Evolutionary conservation across 495 filamentous ascomycete genomes (phyloP).

Genomic region (Alectoria sarmentosa): DNA sequence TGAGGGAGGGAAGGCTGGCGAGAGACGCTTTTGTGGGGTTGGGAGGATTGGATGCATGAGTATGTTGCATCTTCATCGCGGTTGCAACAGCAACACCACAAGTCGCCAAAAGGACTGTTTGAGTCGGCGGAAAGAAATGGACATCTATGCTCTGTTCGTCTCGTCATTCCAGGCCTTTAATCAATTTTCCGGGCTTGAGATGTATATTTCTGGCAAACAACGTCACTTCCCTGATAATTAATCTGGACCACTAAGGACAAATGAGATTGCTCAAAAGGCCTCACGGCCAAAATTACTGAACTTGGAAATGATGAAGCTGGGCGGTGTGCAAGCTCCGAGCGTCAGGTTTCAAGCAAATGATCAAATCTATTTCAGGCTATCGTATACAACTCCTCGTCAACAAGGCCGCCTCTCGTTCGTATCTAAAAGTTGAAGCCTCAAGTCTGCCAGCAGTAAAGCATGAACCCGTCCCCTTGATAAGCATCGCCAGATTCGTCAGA

Average conservation of each 20-base stretch:
- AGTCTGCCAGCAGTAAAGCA: conserved; percentile 14
- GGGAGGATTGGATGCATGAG: too few relatives aligned
- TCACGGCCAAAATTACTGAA: neutral
- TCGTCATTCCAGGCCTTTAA: too few relatives aligned
- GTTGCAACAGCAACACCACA: too few relatives aligned
- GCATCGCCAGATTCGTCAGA: conserved; percentile 8
- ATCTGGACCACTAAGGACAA: neutral
- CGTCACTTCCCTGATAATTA: too few relatives aligned
- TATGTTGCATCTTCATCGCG: too few relatives aligned
- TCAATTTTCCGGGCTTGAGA: too few relatives aligned
- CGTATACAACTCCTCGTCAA: neutral
- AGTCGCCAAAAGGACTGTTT: too few relatives aligned
- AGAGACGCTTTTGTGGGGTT: too few relatives aligned
- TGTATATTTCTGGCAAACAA: too few relatives aligned
- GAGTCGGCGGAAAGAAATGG: too few relatives aligned
- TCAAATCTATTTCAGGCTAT: neutral
- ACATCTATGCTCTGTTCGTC: too few relatives aligned
- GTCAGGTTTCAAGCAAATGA: neutral
- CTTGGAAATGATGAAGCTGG: neutral
- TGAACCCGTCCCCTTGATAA: neutral
- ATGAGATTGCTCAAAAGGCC: neutral
- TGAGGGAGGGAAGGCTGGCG: too few relatives aligned
- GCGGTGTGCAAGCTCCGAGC: neutral
- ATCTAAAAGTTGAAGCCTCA: conserved; percentile 3
- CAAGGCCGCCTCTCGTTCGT: neutral